A percentile compares a stretch with the other conserved stretches of the same genome.
phyloP scores from a whole-genome alignment of 1,284 basidiomycete genomes.

The Sphagnurus paluster region DNA sequence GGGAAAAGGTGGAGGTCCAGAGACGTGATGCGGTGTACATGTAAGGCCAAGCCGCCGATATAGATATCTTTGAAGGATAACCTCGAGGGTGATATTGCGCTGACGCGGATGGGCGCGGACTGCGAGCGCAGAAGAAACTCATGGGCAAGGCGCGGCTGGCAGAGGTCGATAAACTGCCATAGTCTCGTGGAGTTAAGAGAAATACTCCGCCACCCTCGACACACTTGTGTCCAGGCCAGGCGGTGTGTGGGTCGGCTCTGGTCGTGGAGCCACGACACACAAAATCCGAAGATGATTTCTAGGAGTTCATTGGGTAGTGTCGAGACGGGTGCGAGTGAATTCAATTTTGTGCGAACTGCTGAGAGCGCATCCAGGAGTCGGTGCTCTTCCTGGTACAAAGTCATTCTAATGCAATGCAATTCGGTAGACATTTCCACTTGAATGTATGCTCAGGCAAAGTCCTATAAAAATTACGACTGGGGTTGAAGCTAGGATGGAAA shows the following conservation, averaged over 20 bases:
- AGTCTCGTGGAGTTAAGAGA: constrained; percentile 33
- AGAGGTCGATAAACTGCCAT: constrained; percentile 37
- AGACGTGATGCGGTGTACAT: constrained; percentile 28
- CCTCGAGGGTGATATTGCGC: constrained; percentile 28
- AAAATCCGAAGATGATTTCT: constrained; percentile 35
- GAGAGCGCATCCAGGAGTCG: constrained; percentile 26
- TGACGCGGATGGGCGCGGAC: constrained; percentile 31
- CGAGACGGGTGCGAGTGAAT: constrained; percentile 27
- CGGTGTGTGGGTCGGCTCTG: constrained; percentile 26
- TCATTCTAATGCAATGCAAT: too few relatives aligned
- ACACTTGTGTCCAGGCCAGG: constrained; percentile 40
- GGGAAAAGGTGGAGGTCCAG: constrained; percentile 36
- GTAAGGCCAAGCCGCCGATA: constrained; percentile 24
- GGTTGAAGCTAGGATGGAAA: too few relatives aligned
- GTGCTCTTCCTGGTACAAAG: constrained; percentile 25
- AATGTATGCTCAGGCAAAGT: too few relatives aligned
- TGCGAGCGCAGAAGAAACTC: constrained; percentile 33
- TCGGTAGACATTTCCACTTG: too few relatives aligned
- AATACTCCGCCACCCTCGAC: constrained; percentile 31
- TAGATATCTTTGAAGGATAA: constrained; percentile 20
- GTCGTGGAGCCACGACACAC: constrained; percentile 33
- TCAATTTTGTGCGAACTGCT: constrained; percentile 25
- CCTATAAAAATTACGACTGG: too few relatives aligned
- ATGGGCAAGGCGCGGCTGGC: constrained; percentile 28
- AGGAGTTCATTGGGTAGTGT: constrained; percentile 35